Evolutionary conservation across 495 filamentous ascomycete species (phyloP), one percentile per base, ranked within the genome.

Genomic region (Penicillium coprophilum): DNA sequence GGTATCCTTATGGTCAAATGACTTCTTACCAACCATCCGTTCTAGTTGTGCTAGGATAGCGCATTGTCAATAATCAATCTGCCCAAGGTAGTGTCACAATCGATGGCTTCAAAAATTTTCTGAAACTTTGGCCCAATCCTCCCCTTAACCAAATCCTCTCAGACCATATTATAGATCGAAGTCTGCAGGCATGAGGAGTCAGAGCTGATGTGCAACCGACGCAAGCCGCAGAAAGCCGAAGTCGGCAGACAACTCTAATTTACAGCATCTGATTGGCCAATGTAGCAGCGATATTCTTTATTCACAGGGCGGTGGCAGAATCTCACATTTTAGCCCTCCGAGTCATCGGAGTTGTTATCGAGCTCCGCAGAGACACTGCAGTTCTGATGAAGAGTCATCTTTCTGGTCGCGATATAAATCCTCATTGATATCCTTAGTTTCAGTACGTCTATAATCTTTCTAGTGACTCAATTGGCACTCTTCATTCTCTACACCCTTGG

Each of bases 271-370:
- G 54, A 65, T 67, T 67, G 59, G 64, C 24, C 19, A 28, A 27
- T 15, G 1, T 12, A 13, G 21, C 36, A 57, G 56, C 57, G 36
- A 60, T 56, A 60, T 32, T 9, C 13, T 34, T 31, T 24, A 23
- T 56, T 27, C 15, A 21, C 1, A 15, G 43, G 60, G 66, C 65
- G 65, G 65, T 68, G 65, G 65, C 20, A 34, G 30, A 32, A 43
- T 24, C 45, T 36, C 43, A 24, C 32, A 45, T 19, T 46, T 45
- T 36, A 49, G 53, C 44, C 46, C 28, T 47, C 45, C 52, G 52
- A 38, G 24, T 53, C 23, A 41, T 40, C 63, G 71, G 72, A 75
- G 69, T 73, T 72, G 59, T 61, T 40, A 19, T 56, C 47, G 54
- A 46, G 59, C 64, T 72, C 69, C 71, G 72, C 50, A 57, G 53